Evolutionary conservation across 2,329 filamentous ascomycete species (phyloP), one percentile per base, ranked within the genome.

Genomic region (Epicoccum sorghinum): DNA sequence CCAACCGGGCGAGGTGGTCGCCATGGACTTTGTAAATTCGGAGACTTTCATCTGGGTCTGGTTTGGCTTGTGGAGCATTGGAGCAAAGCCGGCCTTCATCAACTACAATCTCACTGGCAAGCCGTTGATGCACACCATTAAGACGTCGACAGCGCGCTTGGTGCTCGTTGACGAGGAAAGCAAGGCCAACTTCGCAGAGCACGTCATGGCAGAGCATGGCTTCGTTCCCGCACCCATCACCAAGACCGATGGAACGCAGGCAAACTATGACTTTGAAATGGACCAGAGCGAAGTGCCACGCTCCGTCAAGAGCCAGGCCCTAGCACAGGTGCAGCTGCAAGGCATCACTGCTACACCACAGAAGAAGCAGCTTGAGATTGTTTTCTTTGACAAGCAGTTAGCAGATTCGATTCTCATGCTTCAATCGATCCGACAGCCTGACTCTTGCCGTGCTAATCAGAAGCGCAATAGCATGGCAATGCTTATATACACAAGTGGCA

Each of bases 91-190:
- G 3, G 71, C 72, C 0, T 75, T 75, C 49, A 67, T 76, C 60
- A 76, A 76, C 51, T 75, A 73, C 52, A 75, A 75, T 50, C 46
- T 75, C 40, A 70, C 66, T 1, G 72, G 69, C n/a, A 67, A 68
- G 57, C 60, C 70, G 10, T 58, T 76, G 36, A 51, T 75, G 2
- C 73, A 76, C 58, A 90, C 86, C 48, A 68, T 90, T 32, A 80
- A 78, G 55, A 79, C 88, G 47, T 83, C 82, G 43, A 79, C 79
- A 4, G 79, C 84, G 3, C 80, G 75, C 37, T 55, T 89, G 33
- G 66, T 89, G 3, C 67, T 89, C 1, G 82, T 87, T 7, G 87
- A 88, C 52, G 79, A 82, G 1, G 79, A 85, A 7, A 58, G 56
- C 10, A 64, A 47, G 18, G 62, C 63, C 24, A 73, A 73, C 40